Base-by-base conservation (phyloP, 441 rosid species). In the Kokia cookei region DNA sequence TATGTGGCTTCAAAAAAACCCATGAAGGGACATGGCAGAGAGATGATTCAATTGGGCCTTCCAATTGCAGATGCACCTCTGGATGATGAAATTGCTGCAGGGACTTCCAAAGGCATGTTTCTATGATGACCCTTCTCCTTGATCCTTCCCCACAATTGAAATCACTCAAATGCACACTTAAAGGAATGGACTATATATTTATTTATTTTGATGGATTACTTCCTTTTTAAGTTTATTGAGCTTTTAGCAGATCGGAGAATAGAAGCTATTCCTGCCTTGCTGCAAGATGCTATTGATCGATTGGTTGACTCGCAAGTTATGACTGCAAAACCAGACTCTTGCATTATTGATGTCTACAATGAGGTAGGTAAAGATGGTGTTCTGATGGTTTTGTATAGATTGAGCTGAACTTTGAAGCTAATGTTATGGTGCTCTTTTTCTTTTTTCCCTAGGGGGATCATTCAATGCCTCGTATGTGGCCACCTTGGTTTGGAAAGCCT, bases 11-110 rank as follows among this genome's bases (percentile, higher is more conserved):
- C 90, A 15, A 93, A 88, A 83, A 84, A 95, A 76, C 99, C 98
- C 32, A 87, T 80, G 81, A 92, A 83, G 82, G 99, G 98, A 74
- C 98, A 84, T 77, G 99, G 99, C 51, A 90, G 98, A 51, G 98
- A 92, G 91, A 89, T 85, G 86, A 92, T 96, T 82, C 99, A 96
- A 59, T 76, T 96, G 40, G 99, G 99, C 72, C 83, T 89, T 55
- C 97, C 97, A 17, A 85, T 93, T 69, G 90, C 83, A 2, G 95
- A 93, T 81, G 81, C 80, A 69, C 94, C 92, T 43, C 80, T 82
- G 27, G 98, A 93, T 79, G 94, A 85, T 71, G 96, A 91, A 58
- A 84, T 43, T 78, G 59, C 76, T 17, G 65, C 78, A 3, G 91
- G 82, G 65, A 78, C 77, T 70, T 82, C 83, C 55, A 90, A 87